Evolutionary conservation across 2,329 filamentous ascomycete genomes (phyloP).

Genomic region (Berkeleyomyces basicola): DNA sequence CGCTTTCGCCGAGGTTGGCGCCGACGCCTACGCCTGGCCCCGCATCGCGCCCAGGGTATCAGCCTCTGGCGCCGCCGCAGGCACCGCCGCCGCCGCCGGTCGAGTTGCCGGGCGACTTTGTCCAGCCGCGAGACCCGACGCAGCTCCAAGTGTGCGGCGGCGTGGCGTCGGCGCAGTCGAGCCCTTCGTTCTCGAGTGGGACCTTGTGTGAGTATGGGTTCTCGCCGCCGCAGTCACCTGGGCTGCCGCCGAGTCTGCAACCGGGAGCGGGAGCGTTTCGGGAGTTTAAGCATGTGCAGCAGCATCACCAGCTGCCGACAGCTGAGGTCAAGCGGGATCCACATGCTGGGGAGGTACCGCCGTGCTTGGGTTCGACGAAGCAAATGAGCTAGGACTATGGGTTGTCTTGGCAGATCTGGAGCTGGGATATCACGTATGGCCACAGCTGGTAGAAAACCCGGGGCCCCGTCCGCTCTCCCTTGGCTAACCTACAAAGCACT

Average conservation of each 20-base stretch:
- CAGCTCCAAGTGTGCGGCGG: neutral
- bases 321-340: neutral
- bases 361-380: neutral
- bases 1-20: neutral
- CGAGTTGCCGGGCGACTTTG: neutral
- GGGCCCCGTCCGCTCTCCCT: conserved; percentile 10
- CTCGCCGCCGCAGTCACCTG: neutral
- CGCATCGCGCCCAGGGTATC: no score
- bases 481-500: conserved; percentile 9
- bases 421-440: conserved; percentile 4
- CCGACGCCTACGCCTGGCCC: neutral
- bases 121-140: neutral
- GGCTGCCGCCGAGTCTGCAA: neutral
- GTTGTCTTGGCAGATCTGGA: no score
- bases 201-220: neutral
- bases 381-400: no score
- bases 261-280: neutral
- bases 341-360: neutral
- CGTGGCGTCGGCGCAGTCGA: neutral
- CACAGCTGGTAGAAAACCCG: conserved; percentile 13
- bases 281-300: neutral
- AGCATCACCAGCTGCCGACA: neutral
- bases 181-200: neutral
- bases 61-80: neutral
- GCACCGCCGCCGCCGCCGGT: neutral